Base-by-base conservation (phyloP, 176 grass and related monocot species). In the Lolium multiflorum region DNA sequence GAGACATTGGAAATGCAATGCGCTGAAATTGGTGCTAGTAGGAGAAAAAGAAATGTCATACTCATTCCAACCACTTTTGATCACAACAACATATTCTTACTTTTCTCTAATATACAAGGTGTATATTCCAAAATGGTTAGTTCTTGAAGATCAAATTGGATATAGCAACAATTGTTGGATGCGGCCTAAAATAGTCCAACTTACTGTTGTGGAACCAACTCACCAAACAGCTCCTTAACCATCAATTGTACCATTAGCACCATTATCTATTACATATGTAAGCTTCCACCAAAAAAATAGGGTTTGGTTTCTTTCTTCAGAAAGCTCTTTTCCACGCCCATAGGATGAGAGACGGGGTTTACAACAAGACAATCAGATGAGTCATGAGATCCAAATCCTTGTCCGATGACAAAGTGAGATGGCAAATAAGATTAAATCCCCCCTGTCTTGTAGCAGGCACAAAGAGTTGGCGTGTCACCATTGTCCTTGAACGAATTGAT, bases 51-150 rank as follows among this genome's bases (percentile, higher is more conserved):
- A 93, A 74, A 98, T 93, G 37, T 91, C 93, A 20, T 98, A 98
- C 76, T 98, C 93, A 38, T 98, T 93, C 93, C 95, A 98, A 4
- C 95, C 91, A 67, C 93, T 98, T 86, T 98, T 98, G 57, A 98
- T 98, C 64, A 90, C 93, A 78, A 95, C 90, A 22, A 90, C 61
- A 85, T 93, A 91, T 11, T 87, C 91, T 7, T 93, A n/a, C 95
- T 9, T 81, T 98, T 84, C 91, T 93, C 79, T 88, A 95, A 69
- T 98, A 95, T 63, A 95, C 86, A 77, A 91, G 93, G 82, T 95
- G 93, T 83, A 98, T 95, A 70, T 92, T 87, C 91, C 91, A 95
- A 87, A 95, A 95, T 6, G 95, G 91, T 6, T 6, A 44, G 43
- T 11, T 3, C 47, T 85, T 86, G 77, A 95, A 93, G 20, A 91